Evolutionary conservation across 352 stramenopile genomes (phyloP), one percentile per base, ranked within the genome.

Genomic region (Pseudoperonospora humuli): DNA sequence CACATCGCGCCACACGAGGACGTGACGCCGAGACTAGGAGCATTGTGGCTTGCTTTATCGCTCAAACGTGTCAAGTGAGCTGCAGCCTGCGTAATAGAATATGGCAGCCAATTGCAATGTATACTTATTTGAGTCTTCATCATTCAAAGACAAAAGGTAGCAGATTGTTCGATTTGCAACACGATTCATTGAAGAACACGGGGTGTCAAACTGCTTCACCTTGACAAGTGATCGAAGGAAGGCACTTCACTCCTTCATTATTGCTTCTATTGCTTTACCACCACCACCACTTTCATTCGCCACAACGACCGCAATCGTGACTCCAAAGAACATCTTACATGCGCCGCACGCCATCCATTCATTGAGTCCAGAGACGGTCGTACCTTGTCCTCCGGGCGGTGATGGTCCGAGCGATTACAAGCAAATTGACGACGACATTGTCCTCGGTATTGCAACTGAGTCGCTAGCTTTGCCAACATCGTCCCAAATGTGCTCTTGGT

Each of bases 401-500:
- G 35, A 50, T 11, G 50, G 36, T n/a, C 31, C 51, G n/a, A 51
- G 28, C 18, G 32, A 29, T 7, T 64, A 57, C 39, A 67, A 55
- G 42, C 26, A 44, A 47, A 56, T 60, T 31, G 23, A 53, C 43
- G 47, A 56, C 24, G 47, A 60, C 17, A 55, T 50, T 23, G 36
- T 51, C 1, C 13, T 57, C 20, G 57, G 39, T 0, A 58, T 66
- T 25, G 32, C 52, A 13, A 60, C 47, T n/a, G 61, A 57, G 2
- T 46, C 37, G 45, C 21, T 25, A 78, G 68, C 54, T 68, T 72
- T 40, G 44, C 65, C 21, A 24, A 67, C 44, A 48, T 59, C 36
- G 60, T 79, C 25, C 65, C 67, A 26, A 85, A 85, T 52, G 47
- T 45, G 24, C 27, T 77, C 36, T 73, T 77, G 67, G 48, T 48